Conservation (phyloP, 495 filamentous ascomycete genomes). For the Platismatia glauca region DNA sequence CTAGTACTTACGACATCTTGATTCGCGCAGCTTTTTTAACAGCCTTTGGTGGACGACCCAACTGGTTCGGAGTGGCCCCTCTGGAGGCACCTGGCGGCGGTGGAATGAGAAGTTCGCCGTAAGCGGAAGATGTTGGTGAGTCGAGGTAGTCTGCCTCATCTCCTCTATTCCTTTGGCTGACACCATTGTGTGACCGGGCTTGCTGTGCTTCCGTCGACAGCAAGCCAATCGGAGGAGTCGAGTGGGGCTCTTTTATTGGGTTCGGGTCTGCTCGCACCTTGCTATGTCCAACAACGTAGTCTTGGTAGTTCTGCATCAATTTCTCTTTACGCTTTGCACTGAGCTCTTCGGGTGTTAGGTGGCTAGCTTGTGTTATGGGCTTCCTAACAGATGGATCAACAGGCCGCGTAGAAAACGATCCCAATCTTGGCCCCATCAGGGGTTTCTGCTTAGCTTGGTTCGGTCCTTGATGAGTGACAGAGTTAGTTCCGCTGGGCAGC, state of each 20-base stretch:
- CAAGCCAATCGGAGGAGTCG: conserved; percentile 10
- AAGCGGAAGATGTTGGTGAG: conserved; percentile 24
- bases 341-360: conserved; percentile 16
- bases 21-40: conserved; percentile 49
- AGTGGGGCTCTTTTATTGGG: conserved; percentile 2
- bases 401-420: conserved; percentile 18
- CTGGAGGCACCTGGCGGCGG: conserved; percentile 42
- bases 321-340: conserved; percentile 17
- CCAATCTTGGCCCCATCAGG: conserved; percentile 13
- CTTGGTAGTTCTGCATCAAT: conserved; percentile 17
- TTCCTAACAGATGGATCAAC: conserved; percentile 9
- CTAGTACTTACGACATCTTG: conserved; percentile 58
- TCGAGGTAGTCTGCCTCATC: conserved; percentile 25
- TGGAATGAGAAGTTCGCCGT: conserved; percentile 24
- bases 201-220: conserved; percentile 15
- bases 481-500: neutral
- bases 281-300: conserved; percentile 20
- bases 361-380: conserved; percentile 8
- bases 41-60: conserved; percentile 45
- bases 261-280: conserved; percentile 15
- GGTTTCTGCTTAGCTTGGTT: conserved; percentile 3
- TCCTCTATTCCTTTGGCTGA: conserved; percentile 18
- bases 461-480: neutral
- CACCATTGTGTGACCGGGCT: conserved; percentile 21
- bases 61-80: conserved; percentile 44